Percentiles rank a stretch among this genome's conserved stretches.
These are phyloP conservation scores for Xanthoceras sorbifolium DNA, from an alignment of 345 rosid species.

Conservation along the genomic window DNA sequence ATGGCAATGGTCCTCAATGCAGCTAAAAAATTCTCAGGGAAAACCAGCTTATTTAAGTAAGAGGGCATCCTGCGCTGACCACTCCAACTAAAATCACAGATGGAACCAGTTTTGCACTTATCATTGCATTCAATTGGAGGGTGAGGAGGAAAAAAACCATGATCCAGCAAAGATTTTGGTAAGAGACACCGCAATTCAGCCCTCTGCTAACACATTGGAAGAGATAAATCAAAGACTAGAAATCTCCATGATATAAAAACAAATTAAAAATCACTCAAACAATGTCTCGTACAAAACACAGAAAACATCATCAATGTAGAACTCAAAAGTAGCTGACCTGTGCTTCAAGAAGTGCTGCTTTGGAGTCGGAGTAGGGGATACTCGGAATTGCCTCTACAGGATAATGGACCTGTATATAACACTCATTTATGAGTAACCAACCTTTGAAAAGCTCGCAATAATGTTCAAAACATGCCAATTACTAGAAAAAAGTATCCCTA, in stretches of 20 bases:
- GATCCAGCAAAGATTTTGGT: constrained; percentile 59
- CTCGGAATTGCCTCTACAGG: constrained; percentile 80
- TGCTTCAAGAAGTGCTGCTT: constrained; percentile 78
- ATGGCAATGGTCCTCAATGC: constrained; percentile 82
- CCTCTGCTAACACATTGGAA: constrained; percentile 46
- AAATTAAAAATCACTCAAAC: background rate
- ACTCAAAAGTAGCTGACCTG: constrained; percentile 51
- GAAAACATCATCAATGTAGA: background rate
- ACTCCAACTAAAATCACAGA: constrained; percentile 82
- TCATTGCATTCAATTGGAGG: constrained; percentile 38
- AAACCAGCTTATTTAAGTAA: constrained; percentile 70
- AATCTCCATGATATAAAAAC: background rate
- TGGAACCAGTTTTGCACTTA: constrained; percentile 22
- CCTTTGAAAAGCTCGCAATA: background rate
- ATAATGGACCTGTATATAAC: constrained; percentile 67
- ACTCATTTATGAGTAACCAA: background rate
- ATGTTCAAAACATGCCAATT: background rate
- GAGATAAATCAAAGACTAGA: background rate
- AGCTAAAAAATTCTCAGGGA: constrained; percentile 79
- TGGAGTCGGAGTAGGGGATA: constrained; percentile 68
- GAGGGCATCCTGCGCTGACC: constrained; percentile 80
- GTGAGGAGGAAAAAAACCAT: constrained; percentile 59
- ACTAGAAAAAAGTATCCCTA: background rate
- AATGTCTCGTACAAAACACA: background rate
- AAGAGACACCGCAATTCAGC: constrained; percentile 83